These are phyloP conservation scores for Phytophthora foliorum DNA, from an alignment of 352 stramenopile species.

Conservation along the genomic window DNA sequence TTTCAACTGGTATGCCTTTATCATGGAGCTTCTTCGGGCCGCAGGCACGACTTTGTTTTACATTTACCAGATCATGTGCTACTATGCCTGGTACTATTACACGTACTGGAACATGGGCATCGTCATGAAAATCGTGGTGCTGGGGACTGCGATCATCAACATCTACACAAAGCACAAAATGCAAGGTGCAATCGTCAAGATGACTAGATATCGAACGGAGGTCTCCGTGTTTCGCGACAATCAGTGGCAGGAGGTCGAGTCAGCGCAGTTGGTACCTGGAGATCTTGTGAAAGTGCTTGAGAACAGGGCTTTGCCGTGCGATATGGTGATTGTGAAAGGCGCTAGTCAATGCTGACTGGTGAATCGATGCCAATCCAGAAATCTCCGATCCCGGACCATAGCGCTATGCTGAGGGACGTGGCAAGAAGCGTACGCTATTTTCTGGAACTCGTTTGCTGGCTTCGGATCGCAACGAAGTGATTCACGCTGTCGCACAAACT, in stretches of 20 bases:
- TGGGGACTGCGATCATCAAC: conserved; percentile 49
- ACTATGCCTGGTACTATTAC: conserved; percentile 71
- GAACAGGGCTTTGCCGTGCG: conserved; percentile 61
- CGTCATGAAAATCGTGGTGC: conserved; percentile 49
- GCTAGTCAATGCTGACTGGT: conserved; percentile 59
- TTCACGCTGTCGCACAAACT: conserved; percentile 67
- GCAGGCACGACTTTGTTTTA: too few species aligned
- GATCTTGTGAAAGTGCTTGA: conserved; percentile 58
- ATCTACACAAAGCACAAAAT: conserved; percentile 58
- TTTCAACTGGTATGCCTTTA: too few species aligned
- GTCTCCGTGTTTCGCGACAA: conserved; percentile 59
- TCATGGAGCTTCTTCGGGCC: too few species aligned
- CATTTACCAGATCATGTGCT: conserved; percentile 67
- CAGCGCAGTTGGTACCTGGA: conserved; percentile 48
- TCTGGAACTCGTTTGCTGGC: conserved; percentile 71
- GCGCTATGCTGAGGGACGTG: conserved; percentile 32
- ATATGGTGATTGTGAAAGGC: conserved; percentile 67
- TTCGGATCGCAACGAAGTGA: conserved; percentile 52
- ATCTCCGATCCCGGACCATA: conserved; percentile 53
- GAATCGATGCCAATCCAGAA: conserved; percentile 86
- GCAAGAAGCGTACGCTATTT: conserved; percentile 81
- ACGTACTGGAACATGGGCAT: conserved; percentile 58
- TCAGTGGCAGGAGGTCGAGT: conserved; percentile 46
- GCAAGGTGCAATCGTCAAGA: conserved; percentile 50
- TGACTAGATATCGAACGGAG: conserved; percentile 60